phyloP scores from a whole-genome alignment of 2,329 filamentous ascomycete genomes.

The Beauveria sp. region DNA sequence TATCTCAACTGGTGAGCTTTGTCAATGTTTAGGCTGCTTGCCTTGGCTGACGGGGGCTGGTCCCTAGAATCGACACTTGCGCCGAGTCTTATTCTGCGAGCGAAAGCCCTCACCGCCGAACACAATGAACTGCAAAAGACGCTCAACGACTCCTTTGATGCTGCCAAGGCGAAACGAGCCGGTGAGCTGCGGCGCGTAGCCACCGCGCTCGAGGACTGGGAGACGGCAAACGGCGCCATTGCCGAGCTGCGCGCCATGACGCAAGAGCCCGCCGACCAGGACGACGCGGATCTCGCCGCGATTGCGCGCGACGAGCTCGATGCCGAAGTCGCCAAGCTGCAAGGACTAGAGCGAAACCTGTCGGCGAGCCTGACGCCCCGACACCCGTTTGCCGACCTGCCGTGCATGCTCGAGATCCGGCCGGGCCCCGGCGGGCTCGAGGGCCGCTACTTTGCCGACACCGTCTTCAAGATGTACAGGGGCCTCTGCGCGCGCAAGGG shows the following conservation, averaged over 20 bases:
- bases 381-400: slow-evolving; percentile 83
- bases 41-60: neutral
- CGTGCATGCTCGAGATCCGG: slow-evolving; percentile 85
- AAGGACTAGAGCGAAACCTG: slow-evolving; percentile 56
- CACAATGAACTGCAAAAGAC: slow-evolving; percentile 45
- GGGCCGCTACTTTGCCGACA: slow-evolving; percentile 81
- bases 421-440: slow-evolving; percentile 90
- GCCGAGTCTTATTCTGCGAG: slow-evolving; percentile 51
- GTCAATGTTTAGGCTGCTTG: no score
- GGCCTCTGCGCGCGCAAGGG: slow-evolving; percentile 64
- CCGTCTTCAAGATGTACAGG: slow-evolving; percentile 86
- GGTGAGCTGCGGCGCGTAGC: slow-evolving; percentile 55
- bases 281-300: slow-evolving; percentile 60
- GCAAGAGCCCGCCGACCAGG: slow-evolving; percentile 36
- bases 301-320: slow-evolving; percentile 76
- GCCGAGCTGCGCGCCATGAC: slow-evolving; percentile 46
- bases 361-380: slow-evolving; percentile 74
- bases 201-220: slow-evolving; percentile 50
- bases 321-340: slow-evolving; percentile 55
- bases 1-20: slow-evolving; percentile 24
- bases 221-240: slow-evolving; percentile 44
- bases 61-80: slow-evolving; percentile 32
- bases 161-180: slow-evolving; percentile 48
- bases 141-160: slow-evolving; percentile 48
- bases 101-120: slow-evolving; percentile 49